Percentiles rank a stretch among this genome's conserved stretches.
Conservation (phyloP, 1,139 yeast genomes). For the Sugiyamaella xylanicola region DNA sequence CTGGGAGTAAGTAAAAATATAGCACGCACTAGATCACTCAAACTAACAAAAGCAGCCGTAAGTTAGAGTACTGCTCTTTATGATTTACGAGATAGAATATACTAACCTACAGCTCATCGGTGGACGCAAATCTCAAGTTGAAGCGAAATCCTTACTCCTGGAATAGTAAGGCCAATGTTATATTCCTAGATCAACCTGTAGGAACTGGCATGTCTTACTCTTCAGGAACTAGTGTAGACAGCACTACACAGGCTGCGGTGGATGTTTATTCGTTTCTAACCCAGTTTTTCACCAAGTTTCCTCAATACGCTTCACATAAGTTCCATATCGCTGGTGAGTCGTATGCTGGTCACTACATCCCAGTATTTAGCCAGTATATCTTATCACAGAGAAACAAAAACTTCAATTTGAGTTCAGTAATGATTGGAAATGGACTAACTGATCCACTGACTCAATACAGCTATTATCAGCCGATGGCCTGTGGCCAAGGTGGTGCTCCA, state of each 20-base stretch:
- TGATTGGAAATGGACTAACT: conserved; percentile 95
- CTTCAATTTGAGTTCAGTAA: conserved; percentile 80
- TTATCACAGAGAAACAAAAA: conserved; percentile 73
- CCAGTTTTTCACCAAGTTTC: conserved; percentile 88
- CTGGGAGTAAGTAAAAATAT: conserved; percentile 24
- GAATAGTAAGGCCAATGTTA: conserved; percentile 68
- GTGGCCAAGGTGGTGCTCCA: conserved; percentile 88
- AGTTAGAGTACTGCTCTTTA: not conserved
- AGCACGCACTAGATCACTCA: not conserved
- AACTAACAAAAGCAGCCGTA: conserved; percentile 15
- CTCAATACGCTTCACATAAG: conserved; percentile 67
- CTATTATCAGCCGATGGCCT: conserved; percentile 95
- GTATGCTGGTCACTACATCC: conserved; percentile 98
- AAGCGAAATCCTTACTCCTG: conserved; percentile 65
- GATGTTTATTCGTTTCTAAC: conserved; percentile 92
- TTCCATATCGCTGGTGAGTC: conserved; percentile 99
- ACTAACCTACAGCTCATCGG: conserved; percentile 23
- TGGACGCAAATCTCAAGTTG: conserved; percentile 49
- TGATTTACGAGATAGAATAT: not conserved
- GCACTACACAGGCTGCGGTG: conserved; percentile 75
- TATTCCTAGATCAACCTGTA: conserved; percentile 72
- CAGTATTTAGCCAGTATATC: conserved; percentile 88
- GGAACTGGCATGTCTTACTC: conserved; percentile 75
- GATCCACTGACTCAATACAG: conserved; percentile 90
- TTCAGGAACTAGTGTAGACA: conserved; percentile 22